A percentile compares a stretch with the other conserved stretches of the same genome.
Conservation (phyloP, 139 green algal genomes). For the Edaphochlamys debaryana region DNA sequence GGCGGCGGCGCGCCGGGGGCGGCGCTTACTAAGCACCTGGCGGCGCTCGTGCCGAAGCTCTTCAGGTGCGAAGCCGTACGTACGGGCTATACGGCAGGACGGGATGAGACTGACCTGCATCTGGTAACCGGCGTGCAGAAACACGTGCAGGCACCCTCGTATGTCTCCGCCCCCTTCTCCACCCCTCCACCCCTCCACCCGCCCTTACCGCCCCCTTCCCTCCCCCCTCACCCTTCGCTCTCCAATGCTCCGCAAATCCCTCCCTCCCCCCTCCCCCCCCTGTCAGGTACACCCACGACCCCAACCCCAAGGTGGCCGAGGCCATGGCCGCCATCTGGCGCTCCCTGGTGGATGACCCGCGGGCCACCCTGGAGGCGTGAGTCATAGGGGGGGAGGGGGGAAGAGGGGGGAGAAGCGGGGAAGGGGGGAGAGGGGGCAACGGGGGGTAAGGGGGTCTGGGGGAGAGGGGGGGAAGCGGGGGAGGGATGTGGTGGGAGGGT, state of each 20-base stretch:
- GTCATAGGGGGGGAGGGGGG: neutral
- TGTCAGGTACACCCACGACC: slow-evolving; percentile 82
- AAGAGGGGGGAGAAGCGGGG: neutral
- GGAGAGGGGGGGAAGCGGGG: neutral
- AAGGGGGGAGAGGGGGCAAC: neutral
- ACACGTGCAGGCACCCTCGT: no score
- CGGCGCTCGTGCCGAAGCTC: slow-evolving; percentile 85
- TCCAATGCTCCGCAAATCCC: no score
- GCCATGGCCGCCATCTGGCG: slow-evolving; percentile 86
- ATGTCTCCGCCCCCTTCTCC: no score
- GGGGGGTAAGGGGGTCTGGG: neutral
- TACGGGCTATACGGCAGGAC: neutral
- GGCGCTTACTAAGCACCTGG: slow-evolving; percentile 72
- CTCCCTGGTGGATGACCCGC: slow-evolving; percentile 78
- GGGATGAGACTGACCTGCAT: no score
- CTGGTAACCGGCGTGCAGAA: no score
- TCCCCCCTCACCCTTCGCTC: no score
- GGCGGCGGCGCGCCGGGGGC: slow-evolving; percentile 4
- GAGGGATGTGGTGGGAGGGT: no score
- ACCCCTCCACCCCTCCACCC: no score
- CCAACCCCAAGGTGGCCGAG: slow-evolving; percentile 81
- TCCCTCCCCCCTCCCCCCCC: neutral
- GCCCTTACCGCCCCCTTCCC: no score
- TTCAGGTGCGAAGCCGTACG: slow-evolving; percentile 70
- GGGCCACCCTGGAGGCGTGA: slow-evolving; percentile 60